Conservation (phyloP, 371 early-diverging fungal genomes). For the Zopfochytrium polystomum region DNA sequence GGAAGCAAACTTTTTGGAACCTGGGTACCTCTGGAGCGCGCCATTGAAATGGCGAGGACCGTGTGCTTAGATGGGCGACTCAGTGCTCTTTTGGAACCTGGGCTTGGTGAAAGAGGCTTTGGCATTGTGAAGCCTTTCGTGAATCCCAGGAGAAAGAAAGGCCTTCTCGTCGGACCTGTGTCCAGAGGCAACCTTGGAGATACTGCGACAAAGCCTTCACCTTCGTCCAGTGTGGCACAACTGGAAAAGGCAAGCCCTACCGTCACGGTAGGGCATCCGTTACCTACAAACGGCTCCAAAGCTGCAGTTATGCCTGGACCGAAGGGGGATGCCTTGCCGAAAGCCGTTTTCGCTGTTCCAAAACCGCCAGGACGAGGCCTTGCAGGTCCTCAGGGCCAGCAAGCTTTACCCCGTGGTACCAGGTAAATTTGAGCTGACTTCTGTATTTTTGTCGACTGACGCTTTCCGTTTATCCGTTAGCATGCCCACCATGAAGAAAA, state of each 20-base stretch:
- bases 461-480: no score
- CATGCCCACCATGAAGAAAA: no score
- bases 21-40: slow-evolving; percentile 86
- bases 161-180: neutral
- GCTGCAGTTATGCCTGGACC: no score
- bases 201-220: neutral
- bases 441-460: no score
- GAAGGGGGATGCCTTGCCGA: no score
- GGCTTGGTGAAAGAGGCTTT: slow-evolving; percentile 10
- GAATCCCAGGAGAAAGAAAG: neutral
- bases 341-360: no score
- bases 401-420: no score
- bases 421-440: no score
- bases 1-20: slow-evolving; percentile 76
- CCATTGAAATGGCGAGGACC: slow-evolving; percentile 78
- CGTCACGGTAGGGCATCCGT: neutral
- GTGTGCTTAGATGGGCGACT: slow-evolving; percentile 76
- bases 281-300: neutral
- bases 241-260: neutral
- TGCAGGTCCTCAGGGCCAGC: no score
- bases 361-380: no score
- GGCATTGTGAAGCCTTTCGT: slow-evolving; percentile 10
- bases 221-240: neutral
- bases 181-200: neutral
- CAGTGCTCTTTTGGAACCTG: slow-evolving; percentile 72